Evolutionary conservation across 106 monocot species (phyloP), one percentile per base, ranked within the genome.

Genomic region (Hemerocallis citrina): DNA sequence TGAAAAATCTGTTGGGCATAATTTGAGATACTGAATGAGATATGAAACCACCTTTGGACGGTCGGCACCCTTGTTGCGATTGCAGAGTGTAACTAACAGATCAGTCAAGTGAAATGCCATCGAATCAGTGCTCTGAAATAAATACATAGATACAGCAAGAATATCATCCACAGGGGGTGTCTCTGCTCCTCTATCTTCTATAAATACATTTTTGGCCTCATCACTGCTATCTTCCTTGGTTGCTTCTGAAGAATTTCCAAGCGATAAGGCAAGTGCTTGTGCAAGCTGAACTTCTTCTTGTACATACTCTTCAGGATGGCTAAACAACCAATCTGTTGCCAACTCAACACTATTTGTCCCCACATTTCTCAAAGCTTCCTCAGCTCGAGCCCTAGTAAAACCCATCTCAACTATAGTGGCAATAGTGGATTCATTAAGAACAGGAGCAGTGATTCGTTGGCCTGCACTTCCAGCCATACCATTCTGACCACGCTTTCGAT

Each of bases 311-410:
- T 90, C 90, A 39, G 90, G 90, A 65, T 90, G 90, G 44, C 62
- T 79, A 46, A 90, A 78, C 51, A 90, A 79, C 90, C 90, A 90
- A 77, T 90, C 90, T 25, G 78, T 90, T 12, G 90, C 90, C 63
- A 90, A 39, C 31, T 82, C 90, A 46, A 90, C 85, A 68, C 82
- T 90, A 59, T 90, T 85, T 57, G 79, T 72, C 24, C 82, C 73
- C 17, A 85, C 78, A 47, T 56, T 77, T 64, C 90, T 75, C 43
- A 90, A 60, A 58, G 90, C 90, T 62, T 82, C 90, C 61, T 90
- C 90, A 25, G 81, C 90, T 21, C 76, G 68, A 17, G 54, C 67
- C 47, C 90, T 75, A 44, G 73, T 63, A 55, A 90, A 90, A 13
- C 90, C 90, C 90, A 90, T 90, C 42, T 90, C 90, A 36, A 90